phyloP scores from a whole-genome alignment of 2,329 filamentous ascomycete species.

The Massarina eburnea region DNA sequence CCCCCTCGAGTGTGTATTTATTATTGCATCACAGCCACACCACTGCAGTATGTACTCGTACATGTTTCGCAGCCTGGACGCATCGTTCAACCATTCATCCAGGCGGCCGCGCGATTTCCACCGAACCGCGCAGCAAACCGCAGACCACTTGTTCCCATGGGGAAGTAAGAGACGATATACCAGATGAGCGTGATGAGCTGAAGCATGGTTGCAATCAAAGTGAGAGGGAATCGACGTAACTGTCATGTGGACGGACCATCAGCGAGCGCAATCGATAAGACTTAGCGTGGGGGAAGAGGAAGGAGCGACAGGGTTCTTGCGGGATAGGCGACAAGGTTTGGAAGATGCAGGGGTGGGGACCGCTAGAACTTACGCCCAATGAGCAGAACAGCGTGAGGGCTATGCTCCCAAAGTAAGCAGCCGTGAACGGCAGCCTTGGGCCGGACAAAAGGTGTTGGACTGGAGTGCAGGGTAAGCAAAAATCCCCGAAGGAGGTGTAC shows the following conservation, averaged over 20 bases:
- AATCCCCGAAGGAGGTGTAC: conserved; percentile 8
- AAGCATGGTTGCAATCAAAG: conserved; percentile 77
- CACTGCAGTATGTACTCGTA: conserved; percentile 12
- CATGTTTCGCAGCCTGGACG: conserved; percentile 9
- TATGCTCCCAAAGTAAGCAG: conserved; percentile 93
- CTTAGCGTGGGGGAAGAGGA: conserved; percentile 30
- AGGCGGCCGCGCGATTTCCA: conserved; percentile 78
- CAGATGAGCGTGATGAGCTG: conserved; percentile 83
- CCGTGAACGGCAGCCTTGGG: conserved; percentile 86
- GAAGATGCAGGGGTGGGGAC: conserved; percentile 15
- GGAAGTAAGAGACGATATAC: conserved; percentile 97
- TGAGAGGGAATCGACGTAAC: conserved; percentile 80
- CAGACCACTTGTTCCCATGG: conserved; percentile 89
- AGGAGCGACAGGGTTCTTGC: conserved; percentile 23
- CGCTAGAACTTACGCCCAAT: conserved; percentile 71
- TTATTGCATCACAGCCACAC: conserved; percentile 18
- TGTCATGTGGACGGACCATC: conserved; percentile 40
- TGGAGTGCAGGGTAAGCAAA: conserved; percentile 18
- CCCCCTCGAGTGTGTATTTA: conserved; percentile 15
- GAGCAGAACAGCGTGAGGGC: conserved; percentile 88
- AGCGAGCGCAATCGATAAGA: conserved; percentile 41
- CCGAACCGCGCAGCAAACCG: conserved; percentile 86
- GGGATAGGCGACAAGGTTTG: conserved; percentile 20
- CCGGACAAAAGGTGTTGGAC: conserved; percentile 81
- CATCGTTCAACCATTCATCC: conserved; percentile 80